Base-by-base conservation (phyloP, 2,329 filamentous ascomycete genomes). In the Lomentospora prolificans region DNA sequence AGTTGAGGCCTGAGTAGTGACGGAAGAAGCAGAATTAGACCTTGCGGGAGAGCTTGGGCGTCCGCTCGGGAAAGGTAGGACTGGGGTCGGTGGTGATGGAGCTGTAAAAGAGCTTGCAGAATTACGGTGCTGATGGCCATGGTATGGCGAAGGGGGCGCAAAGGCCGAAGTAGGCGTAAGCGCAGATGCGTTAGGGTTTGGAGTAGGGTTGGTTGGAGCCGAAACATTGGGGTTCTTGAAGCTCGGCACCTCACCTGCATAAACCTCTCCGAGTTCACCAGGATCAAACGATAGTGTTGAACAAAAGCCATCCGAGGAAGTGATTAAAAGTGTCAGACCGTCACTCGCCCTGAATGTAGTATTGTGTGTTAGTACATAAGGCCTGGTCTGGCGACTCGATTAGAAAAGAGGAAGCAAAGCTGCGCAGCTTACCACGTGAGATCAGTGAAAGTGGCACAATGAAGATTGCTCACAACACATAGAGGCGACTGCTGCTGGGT, bases 221-320 rank as follows among this genome's bases (percentile, higher is more conserved):
- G 70, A 60, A 3, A 70, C 69, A 5, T 72, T 65, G 24, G 72
- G 67, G 56, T 72, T 66, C 61, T 77, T 81, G 28, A 71, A 66
- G 12, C 74, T 72, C n/a, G 76, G 74, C 39, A 84, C 68, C 53
- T 89, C 84, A 30, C 85, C 86, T 7, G 83, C 85, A 67, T 95
- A 95, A 4, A 84, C 72, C 60, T 92, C 85, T 10, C 94, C 94
- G 1, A 99, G 75, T 68, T 99, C 94, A 7, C 89, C 89, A 2
- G 87, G 75, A 1, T 81, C 71, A 66, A 99, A 99, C 0, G 90
- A 87, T 4, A 99, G 75, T 0, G 89, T 87, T 0, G 94, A 99
- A 69, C 94, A 99, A 73, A 97, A 99, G 0, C 94, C 94, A 69
- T 99, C 94, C 0, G 94, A 96, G 0, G 94, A 99, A n/a, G 90